Percentiles rank a stretch among this genome's conserved stretches.
phyloP scores from a whole-genome alignment of 805 yeast genomes.

The Komagataella populi region DNA sequence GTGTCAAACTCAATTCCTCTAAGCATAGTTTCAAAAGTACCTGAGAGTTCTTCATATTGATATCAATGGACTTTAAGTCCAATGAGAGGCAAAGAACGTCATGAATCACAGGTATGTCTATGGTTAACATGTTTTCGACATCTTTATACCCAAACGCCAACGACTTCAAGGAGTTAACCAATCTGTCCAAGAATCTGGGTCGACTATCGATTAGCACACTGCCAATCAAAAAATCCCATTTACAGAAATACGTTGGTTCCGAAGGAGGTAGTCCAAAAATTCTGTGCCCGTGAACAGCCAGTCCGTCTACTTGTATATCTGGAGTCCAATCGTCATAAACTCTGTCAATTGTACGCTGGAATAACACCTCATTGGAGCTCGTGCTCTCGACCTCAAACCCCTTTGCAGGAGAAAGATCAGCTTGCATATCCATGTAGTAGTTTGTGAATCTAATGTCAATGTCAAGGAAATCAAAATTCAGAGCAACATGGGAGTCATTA shows the following conservation, averaged over 20 bases:
- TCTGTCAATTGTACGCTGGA: conserved; percentile 6
- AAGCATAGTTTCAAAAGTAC: conserved; percentile 10
- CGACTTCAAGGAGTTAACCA: conserved; percentile 27
- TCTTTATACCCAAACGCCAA: conserved; percentile 57
- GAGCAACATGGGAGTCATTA: conserved; percentile 38
- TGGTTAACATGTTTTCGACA: conserved; percentile 57
- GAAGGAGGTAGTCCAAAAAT: conserved; percentile 87
- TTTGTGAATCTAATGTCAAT: conserved; percentile 79
- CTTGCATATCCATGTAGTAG: conserved; percentile 88
- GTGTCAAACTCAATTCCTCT: conserved; percentile 19
- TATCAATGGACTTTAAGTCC: conserved; percentile 29
- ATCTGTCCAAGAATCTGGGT: conserved; percentile 27
- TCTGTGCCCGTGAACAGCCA: conserved; percentile 72
- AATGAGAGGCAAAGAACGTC: conserved; percentile 62
- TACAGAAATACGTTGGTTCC: conserved; percentile 79
- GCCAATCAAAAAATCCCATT: conserved; percentile 78
- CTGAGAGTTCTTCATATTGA: conserved; percentile 13
- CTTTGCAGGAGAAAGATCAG: conserved; percentile 46
- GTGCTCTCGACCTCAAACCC: conserved; percentile 17
- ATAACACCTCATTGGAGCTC: conserved; percentile 11
- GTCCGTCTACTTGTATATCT: conserved; percentile 30
- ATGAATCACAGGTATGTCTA: conserved; percentile 38
- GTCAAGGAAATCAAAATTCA: conserved; percentile 52
- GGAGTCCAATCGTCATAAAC: conserved; percentile 14
- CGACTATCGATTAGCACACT: conserved; percentile 37